Evolutionary conservation across 179 eudicot species (phyloP).

Genomic region (Spergularia azorica): DNA sequence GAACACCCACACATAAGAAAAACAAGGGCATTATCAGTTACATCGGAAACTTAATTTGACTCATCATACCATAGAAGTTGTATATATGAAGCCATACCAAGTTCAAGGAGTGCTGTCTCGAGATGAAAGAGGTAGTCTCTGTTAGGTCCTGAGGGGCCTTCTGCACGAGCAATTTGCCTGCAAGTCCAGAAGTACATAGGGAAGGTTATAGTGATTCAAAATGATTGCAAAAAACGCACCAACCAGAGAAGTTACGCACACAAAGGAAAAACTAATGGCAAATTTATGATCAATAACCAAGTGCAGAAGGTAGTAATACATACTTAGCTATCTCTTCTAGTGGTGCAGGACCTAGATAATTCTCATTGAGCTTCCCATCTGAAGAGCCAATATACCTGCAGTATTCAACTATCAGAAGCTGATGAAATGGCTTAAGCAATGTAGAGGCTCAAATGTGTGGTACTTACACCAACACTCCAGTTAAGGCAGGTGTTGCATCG

Average conservation of each 20-base stretch:
- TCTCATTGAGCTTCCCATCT: constrained; percentile 60
- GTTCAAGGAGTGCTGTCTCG: constrained; percentile 70
- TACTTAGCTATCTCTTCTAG: constrained; percentile 82
- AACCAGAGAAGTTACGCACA: background rate
- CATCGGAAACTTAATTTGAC: background rate
- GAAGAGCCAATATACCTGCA: constrained; percentile 83
- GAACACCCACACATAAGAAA: background rate
- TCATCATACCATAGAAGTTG: background rate
- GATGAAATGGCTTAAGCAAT: background rate
- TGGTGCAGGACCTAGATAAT: constrained; percentile 89
- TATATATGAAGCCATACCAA: constrained; percentile 39
- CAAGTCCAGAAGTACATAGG: constrained; percentile 9
- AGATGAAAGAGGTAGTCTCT: constrained; percentile 90
- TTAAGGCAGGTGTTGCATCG: constrained; percentile 55
- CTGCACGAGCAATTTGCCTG: constrained; percentile 77
- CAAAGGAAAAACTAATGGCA: background rate
- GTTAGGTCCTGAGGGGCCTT: constrained; percentile 98
- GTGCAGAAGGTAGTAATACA: constrained; percentile 7
- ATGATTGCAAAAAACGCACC: background rate
- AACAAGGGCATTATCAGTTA: background rate
- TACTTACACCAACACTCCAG: constrained; percentile 82
- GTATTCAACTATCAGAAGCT: constrained; percentile 5
- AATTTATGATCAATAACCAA: too few species aligned
- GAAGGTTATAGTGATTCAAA: background rate
- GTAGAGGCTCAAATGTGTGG: constrained; percentile 11